Percentiles rank a stretch among this genome's conserved stretches.
Evolutionary conservation across 2,329 filamentous ascomycete species (phyloP).

Genomic region (Diplodia mutila): DNA sequence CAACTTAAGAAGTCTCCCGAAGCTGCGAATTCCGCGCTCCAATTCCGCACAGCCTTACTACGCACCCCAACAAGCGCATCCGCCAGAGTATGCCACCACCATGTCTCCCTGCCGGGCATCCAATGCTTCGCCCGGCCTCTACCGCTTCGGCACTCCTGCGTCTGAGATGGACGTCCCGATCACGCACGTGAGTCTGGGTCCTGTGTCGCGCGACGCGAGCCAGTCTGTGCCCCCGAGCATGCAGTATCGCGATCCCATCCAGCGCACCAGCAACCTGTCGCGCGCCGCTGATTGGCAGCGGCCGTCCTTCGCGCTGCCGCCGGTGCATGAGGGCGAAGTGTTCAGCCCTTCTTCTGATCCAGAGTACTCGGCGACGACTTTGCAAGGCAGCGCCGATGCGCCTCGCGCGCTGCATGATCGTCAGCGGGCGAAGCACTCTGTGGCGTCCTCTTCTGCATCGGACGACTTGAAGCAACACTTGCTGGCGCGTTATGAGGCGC

Average conservation of each 20-base stretch:
- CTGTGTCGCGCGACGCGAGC: constrained; percentile 75
- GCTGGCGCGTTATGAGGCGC: constrained; percentile 30
- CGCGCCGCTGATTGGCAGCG: constrained; percentile 55
- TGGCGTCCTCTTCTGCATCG: constrained; percentile 8
- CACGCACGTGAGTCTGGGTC: constrained; percentile 71
- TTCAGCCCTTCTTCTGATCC: constrained; percentile 44
- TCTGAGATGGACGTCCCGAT: constrained; percentile 87
- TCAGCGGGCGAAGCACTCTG: constrained; percentile 11
- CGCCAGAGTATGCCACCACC: constrained; percentile 28
- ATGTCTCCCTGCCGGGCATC: constrained; percentile 53
- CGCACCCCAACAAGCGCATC: constrained; percentile 32
- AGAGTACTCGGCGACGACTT: constrained; percentile 28
- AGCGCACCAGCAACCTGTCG: constrained; percentile 49
- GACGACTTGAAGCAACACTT: constrained; percentile 24
- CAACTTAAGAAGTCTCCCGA: constrained; percentile 60
- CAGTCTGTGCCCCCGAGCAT: constrained; percentile 95
- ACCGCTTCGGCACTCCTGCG: constrained; percentile 82
- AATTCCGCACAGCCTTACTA: constrained; percentile 39
- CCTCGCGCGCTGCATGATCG: constrained; percentile 23
- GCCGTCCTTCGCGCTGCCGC: constrained; percentile 71
- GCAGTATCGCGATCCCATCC: constrained; percentile 66
- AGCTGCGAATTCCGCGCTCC: constrained; percentile 58
- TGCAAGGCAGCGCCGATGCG: constrained; percentile 26
- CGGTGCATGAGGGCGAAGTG: constrained; percentile 67
- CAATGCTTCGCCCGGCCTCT: constrained; percentile 61